Conservation (phyloP, 1,139 yeast genomes). For the Hansenula anomala region DNA sequence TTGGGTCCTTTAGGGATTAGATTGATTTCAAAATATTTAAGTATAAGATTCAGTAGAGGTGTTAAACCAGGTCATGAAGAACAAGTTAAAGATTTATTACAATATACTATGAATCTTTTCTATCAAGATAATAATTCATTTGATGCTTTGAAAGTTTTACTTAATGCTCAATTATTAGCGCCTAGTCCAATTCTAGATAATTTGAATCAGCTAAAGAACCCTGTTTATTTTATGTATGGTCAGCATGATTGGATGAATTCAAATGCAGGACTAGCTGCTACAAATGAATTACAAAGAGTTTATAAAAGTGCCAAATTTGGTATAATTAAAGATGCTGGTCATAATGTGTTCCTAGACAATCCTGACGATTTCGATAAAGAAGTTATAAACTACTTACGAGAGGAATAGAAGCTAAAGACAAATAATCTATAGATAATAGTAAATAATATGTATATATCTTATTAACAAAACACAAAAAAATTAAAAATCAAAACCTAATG, state of each 20-base stretch:
- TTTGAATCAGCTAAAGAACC: constrained; percentile 37
- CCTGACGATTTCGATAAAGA: constrained; percentile 52
- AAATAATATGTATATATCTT: no score
- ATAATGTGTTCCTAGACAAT: constrained; percentile 75
- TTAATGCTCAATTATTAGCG: constrained; percentile 43
- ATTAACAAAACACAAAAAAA: no score
- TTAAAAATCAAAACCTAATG: no score
- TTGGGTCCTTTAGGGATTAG: constrained; percentile 59
- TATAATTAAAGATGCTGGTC: constrained; percentile 59
- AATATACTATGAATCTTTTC: constrained; percentile 24
- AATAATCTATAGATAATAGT: no score
- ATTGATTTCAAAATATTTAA: constrained; percentile 50
- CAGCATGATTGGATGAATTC: constrained; percentile 84
- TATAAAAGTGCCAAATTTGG: constrained; percentile 30
- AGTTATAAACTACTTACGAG: constrained; percentile 37
- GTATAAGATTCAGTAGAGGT: constrained; percentile 38
- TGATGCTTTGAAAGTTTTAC: constrained; percentile 9
- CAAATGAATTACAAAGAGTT: constrained; percentile 7
- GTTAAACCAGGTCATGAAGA: constrained; percentile 11
- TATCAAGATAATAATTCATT: constrained; percentile 19
- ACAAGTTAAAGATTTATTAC: constrained; percentile 22
- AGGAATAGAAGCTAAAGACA: not conserved
- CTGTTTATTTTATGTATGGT: constrained; percentile 63
- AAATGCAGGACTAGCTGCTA: constrained; percentile 55
- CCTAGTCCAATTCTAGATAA: constrained; percentile 72